Conservation (phyloP, 2,329 filamentous ascomycete species). For the Chaetomiaceae sp. region DNA sequence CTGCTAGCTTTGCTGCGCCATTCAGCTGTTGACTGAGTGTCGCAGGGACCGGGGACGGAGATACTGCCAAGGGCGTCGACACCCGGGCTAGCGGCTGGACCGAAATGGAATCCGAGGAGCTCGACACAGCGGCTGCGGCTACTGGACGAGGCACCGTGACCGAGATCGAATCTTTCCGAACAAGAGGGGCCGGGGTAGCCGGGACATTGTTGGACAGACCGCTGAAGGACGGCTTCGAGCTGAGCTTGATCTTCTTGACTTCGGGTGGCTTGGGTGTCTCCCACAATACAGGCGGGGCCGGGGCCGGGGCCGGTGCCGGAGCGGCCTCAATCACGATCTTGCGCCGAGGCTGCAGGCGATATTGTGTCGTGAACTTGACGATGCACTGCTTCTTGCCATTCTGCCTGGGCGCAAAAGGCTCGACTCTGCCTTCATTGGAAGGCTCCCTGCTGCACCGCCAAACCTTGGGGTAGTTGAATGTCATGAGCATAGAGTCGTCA, state of each 20-base stretch:
- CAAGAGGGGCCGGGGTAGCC: constrained; percentile 14
- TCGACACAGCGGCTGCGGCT: not conserved
- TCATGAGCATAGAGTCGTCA: constrained; percentile 43
- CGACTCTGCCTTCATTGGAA: not conserved
- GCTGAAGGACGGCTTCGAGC: constrained; percentile 24
- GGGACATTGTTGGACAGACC: constrained; percentile 15
- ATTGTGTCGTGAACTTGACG: constrained; percentile 21
- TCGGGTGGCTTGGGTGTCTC: constrained; percentile 24
- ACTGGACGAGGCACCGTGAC: constrained; percentile 17
- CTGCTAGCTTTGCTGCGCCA: constrained; percentile 11
- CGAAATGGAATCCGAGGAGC: constrained; percentile 26
- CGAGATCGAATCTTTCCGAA: constrained; percentile 26
- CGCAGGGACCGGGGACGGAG: constrained; percentile 10
- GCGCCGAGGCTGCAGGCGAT: constrained; percentile 20
- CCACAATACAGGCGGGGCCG: constrained; percentile 3
- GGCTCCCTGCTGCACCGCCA: constrained; percentile 36
- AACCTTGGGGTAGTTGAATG: constrained; percentile 42
- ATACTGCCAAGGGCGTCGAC: constrained; percentile 15
- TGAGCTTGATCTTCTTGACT: constrained; percentile 32
- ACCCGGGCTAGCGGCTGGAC: constrained; percentile 23
- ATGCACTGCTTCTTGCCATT: constrained; percentile 21
- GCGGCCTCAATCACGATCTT: constrained; percentile 16
- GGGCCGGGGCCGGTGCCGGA: constrained; percentile 5
- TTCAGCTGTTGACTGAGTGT: constrained; percentile 12
- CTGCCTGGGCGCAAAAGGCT: constrained; percentile 11